Evolutionary conservation across 2,329 filamentous ascomycete genomes (phyloP).

Genomic region (Scytalidium sp.): DNA sequence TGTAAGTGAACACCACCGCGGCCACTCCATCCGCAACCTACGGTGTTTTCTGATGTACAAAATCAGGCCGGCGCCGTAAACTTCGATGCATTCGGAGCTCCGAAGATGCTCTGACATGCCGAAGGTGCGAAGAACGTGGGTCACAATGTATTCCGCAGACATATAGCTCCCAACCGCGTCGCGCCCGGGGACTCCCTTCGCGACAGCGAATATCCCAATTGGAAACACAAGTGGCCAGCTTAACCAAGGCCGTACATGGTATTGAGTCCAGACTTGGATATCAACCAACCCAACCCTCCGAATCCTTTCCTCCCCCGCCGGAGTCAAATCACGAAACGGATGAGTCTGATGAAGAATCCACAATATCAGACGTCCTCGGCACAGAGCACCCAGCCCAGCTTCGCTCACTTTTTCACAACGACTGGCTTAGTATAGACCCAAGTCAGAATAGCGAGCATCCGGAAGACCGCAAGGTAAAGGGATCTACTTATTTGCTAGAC

Average conservation of each 20-base stretch:
- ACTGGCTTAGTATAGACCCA: slow-evolving; percentile 22
- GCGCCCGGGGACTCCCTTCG: slow-evolving; percentile 13
- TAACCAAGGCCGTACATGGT: slow-evolving; percentile 14
- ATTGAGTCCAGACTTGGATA: slow-evolving; percentile 13
- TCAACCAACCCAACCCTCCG: slow-evolving; percentile 4
- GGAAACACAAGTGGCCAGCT: slow-evolving; percentile 16
- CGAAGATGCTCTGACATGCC: slow-evolving; percentile 18
- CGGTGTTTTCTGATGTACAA: slow-evolving; percentile 5
- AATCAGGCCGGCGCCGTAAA: slow-evolving; percentile 27
- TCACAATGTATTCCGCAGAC: slow-evolving; percentile 17
- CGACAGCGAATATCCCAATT: slow-evolving; percentile 18
- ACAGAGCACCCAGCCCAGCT: slow-evolving; percentile 24
- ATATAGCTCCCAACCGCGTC: slow-evolving; percentile 10
- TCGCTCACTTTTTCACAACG: slow-evolving; percentile 27
- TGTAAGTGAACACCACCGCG: slow-evolving; percentile 14
- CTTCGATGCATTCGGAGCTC: slow-evolving; percentile 25
- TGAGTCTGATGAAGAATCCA: slow-evolving; percentile 13
- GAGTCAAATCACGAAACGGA: slow-evolving; percentile 3
- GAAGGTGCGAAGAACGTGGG: slow-evolving; percentile 14
- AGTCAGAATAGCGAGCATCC: slow-evolving; percentile 10
- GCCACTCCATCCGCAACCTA: background rate
- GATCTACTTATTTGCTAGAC: slow-evolving; percentile 7
- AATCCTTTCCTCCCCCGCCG: slow-evolving; percentile 1
- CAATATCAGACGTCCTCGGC: slow-evolving; percentile 10
- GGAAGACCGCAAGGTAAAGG: slow-evolving; percentile 36